phyloP scores from a whole-genome alignment of 1,139 yeast species.

The Spathaspora sp. region DNA sequence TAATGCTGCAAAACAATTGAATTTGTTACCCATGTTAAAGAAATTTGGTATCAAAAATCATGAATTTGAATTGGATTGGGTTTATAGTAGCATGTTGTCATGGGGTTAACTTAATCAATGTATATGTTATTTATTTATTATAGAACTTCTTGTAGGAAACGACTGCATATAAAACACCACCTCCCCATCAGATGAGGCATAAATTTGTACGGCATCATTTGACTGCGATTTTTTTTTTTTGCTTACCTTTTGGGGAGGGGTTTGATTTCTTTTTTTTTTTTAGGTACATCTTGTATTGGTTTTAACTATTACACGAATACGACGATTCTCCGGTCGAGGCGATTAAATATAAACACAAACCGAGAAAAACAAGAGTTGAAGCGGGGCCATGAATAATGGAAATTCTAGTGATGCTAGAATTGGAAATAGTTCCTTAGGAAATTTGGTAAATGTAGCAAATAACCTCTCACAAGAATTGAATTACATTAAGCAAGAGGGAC shows the following conservation, averaged over 20 bases:
- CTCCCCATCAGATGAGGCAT: background rate
- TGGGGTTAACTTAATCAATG: conserved; percentile 26
- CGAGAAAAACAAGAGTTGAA: conserved; percentile 4
- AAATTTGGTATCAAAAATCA: conserved; percentile 28
- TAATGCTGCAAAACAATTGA: conserved; percentile 21
- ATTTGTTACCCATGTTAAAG: conserved; percentile 36
- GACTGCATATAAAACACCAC: background rate
- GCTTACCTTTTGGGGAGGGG: background rate
- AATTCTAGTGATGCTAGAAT: background rate
- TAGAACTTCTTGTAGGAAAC: background rate
- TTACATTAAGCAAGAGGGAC: conserved; percentile 34
- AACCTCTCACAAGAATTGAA: conserved; percentile 11
- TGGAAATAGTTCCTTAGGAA: conserved; percentile 27
- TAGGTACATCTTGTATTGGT: background rate
- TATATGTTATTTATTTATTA: too few species aligned
- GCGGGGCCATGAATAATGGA: conserved; percentile 1
- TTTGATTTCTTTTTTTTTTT: background rate
- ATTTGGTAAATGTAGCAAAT: conserved; percentile 46
- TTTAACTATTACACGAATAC: background rate
- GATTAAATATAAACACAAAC: background rate
- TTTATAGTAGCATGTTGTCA: conserved; percentile 30
- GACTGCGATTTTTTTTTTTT: background rate
- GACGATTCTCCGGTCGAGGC: background rate
- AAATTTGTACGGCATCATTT: conserved; percentile 1
- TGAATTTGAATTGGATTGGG: conserved; percentile 41